These are phyloP conservation scores for Rhododendron mucronatum DNA, from an alignment of 148 eudicot species.

Conservation along the genomic window DNA sequence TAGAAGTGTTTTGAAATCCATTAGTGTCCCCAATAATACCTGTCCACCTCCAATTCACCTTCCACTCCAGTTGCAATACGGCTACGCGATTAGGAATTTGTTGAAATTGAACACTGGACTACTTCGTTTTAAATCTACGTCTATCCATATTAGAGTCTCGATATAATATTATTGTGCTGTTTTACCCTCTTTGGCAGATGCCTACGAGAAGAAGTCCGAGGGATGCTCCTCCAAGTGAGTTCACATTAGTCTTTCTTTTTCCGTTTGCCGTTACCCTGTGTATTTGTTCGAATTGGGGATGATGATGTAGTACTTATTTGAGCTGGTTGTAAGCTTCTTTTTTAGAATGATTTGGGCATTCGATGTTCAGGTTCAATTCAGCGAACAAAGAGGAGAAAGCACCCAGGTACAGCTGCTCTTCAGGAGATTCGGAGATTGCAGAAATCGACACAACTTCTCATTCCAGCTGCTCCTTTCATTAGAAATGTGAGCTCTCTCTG, in stretches of 20 bases:
- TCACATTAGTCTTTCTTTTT: neutral
- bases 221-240: conserved; percentile 14
- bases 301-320: neutral
- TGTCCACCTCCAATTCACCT: neutral
- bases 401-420: conserved; percentile 34
- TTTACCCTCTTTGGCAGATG: neutral
- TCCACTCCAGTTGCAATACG: neutral
- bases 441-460: conserved; percentile 30
- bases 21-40: neutral
- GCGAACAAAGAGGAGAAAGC: conserved; percentile 12
- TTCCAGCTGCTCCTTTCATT: conserved; percentile 49
- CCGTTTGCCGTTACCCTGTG: neutral
- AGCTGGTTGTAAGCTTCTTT: neutral
- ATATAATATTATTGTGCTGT: neutral
- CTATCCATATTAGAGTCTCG: neutral
- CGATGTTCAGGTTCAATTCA: conserved; percentile 9
- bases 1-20: neutral
- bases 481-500: conserved; percentile 14
- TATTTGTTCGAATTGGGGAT: neutral
- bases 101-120: neutral
- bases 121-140: neutral
- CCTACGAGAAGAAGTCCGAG: conserved; percentile 13
- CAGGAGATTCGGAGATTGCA: conserved; percentile 43
- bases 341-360: neutral
- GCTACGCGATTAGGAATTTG: neutral